Percentiles rank a stretch among this genome's conserved stretches.
Evolutionary conservation across 106 monocot genomes (phyloP).

Genomic region (Ottelia alismoides): DNA sequence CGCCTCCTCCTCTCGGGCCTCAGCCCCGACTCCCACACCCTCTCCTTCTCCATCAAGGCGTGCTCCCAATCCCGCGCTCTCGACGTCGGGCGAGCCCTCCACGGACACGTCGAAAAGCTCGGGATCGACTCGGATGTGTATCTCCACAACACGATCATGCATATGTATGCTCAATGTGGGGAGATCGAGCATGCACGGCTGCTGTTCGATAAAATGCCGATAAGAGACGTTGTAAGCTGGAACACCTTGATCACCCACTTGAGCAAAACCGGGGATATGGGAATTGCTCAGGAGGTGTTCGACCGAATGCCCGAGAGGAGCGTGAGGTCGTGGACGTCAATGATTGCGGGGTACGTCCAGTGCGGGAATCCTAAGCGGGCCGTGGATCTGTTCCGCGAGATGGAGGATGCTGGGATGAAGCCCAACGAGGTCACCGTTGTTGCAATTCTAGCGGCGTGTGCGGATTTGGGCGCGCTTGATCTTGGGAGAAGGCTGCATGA

Average conservation of each 20-base stretch:
- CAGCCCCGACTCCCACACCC: conserved; percentile 35
- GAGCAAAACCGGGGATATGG: conserved; percentile 30
- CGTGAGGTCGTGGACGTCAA: conserved; percentile 44
- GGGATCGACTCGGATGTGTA: conserved; percentile 29
- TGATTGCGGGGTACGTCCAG: conserved; percentile 61
- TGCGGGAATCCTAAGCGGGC: conserved; percentile 27
- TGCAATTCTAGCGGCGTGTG: conserved; percentile 38
- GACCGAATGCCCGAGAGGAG: conserved; percentile 37
- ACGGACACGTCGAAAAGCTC: conserved; percentile 35
- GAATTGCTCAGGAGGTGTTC: conserved; percentile 28
- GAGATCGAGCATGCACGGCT: conserved; percentile 8
- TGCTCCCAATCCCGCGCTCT: conserved; percentile 13
- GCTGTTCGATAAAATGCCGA: conserved; percentile 47
- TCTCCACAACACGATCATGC: conserved; percentile 35
- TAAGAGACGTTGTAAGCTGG: conserved; percentile 40
- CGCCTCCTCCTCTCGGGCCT: conserved; percentile 22
- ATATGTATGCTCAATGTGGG: conserved; percentile 29
- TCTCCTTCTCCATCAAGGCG: conserved; percentile 48
- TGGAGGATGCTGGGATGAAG: conserved; percentile 26
- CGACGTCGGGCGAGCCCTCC: conserved; percentile 19
- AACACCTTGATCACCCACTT: conserved; percentile 45
- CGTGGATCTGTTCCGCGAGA: conserved; percentile 24
- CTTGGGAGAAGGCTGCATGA: conserved; percentile 37
- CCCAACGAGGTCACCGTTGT: conserved; percentile 55
- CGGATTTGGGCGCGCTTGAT: conserved; percentile 36